Base-by-base conservation (phyloP, 129 eudicot genomes). In the Tagetes erecta region DNA sequence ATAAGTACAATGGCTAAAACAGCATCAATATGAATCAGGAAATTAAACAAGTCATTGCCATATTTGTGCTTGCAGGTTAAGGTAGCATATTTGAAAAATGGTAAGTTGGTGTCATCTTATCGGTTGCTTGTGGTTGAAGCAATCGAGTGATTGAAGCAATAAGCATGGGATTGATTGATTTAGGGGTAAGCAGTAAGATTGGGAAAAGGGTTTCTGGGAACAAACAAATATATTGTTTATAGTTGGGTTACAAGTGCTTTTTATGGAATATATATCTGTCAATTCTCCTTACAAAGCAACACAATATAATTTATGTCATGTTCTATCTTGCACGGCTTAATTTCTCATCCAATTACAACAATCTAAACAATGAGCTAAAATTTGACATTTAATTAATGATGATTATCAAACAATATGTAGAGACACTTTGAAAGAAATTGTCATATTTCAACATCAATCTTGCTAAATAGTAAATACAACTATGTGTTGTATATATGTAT, bases 401-500 rank as follows among this genome's bases (percentile, higher is more conserved):
- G 6, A 68, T 68, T 47, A 1, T 41, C 12, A 67, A 46, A 5
- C 30, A 0, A 47, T 68, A 68, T 5, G 14, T 49, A 12, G 2
- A 47, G 44, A 49, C 27, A 20, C 42, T 51, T 37, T 13, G 33
- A 57, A 68, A 36, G 60, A 46, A 20, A 44, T 67, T 44, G 56
- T 76, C 57, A 57, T 44, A 58, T 68, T 68, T 59, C 71, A 59
- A 57, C 53, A n/a, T 13, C 9, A 68, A 41, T 55, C 27, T 31
- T 35, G 30, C 3, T 47, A 64, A 45, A 20, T 20, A 20, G 27
- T 20, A 20, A 42, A 49, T 49, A 37, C 79, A 75, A 75, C 65
- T 3, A 52, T 11, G 52, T 51, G 35, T 65, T 75, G 41, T 70
- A 70, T 75, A 33, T 70, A 70, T 78, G 65, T 78, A 63, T 31